These are phyloP conservation scores for Colletotrichum neosansevieriae DNA, from an alignment of 2,329 filamentous ascomycete species.

Conservation along the genomic window DNA sequence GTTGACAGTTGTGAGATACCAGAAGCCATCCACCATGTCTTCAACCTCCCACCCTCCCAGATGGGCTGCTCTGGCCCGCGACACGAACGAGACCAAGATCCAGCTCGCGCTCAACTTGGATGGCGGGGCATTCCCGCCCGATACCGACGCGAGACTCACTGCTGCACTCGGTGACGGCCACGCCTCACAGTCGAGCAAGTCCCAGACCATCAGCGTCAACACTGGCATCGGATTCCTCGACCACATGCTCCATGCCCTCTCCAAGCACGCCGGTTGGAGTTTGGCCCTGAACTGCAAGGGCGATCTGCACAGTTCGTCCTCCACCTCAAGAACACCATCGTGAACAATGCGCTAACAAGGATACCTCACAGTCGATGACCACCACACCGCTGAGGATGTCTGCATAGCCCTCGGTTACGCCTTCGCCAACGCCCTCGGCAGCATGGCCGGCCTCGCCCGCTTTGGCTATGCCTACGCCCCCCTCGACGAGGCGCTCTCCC, in stretches of 20 bases:
- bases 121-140: slow-evolving; percentile 80
- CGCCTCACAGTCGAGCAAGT: slow-evolving; percentile 85
- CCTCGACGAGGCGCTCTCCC: slow-evolving; percentile 93
- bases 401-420: slow-evolving; percentile 90
- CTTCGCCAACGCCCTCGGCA: slow-evolving; percentile 84
- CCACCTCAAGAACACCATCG: neutral
- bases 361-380: slow-evolving; percentile 82
- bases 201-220: slow-evolving; percentile 87
- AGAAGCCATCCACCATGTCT: slow-evolving; percentile 22
- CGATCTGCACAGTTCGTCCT: slow-evolving; percentile 84
- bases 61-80: slow-evolving; percentile 83
- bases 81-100: slow-evolving; percentile 99
- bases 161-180: slow-evolving; percentile 69
- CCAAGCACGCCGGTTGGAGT: slow-evolving; percentile 97
- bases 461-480: slow-evolving; percentile 95
- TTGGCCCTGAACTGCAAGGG: slow-evolving; percentile 85
- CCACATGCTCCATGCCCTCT: slow-evolving; percentile 97
- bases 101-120: slow-evolving; percentile 93
- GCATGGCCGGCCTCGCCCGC: slow-evolving; percentile 83
- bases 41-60: slow-evolving; percentile 56
- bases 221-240: slow-evolving; percentile 98
- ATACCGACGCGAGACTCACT: slow-evolving; percentile 69
- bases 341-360: slow-evolving; percentile 7
- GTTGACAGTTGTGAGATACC: neutral
- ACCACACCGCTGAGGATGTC: slow-evolving; percentile 96